Base-by-base conservation (phyloP, 179 eudicot species). In the Spergularia azorica region DNA sequence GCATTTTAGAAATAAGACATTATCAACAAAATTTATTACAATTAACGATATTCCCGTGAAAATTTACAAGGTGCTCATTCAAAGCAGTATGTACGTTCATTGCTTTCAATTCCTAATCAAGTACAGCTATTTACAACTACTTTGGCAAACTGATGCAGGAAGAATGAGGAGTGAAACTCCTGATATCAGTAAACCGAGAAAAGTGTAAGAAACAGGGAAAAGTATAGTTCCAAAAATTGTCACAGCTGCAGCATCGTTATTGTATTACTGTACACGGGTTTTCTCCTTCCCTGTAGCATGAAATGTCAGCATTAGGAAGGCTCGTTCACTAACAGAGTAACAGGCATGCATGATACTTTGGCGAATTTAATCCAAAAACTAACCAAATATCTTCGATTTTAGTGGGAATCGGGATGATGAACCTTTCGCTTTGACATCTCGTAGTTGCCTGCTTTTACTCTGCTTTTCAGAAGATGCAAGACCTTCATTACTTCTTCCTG, bases 301-400 rank as follows among this genome's bases (percentile, higher is more conserved):
- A 46, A n/a, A 36, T 11, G 39, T 14, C 41, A 69, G 63, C 57
- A 46, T 89, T 65, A 85, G 66, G 13, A 26, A 48, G 48, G 36
- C 36, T 12, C 65, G 70, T 18, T 50, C 32, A 70, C 17, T 26
- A 51, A 71, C 39, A 26, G 32, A 26, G 32, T 26, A 26, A 26
- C 59, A 48, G 54, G 68, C 8, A 76, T 48, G 61, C 48, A 67
- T 16, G 12, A 41, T 3, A 68, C 64, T 12, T n/a, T 10, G 36
- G 67, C 39, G 11, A 41, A 75, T 20, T 59, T 4, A 13, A 52
- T 18, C 46, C 38, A 8, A 48, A 20, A 77, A 78, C 92, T 78
- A 75, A 93, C 97, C 90, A 73, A 95, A 95, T 75, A 95, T 87
- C 81, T 69, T 93, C 57, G 99, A 82, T 83, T 85, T 93, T 41